phyloP scores from a whole-genome alignment of 345 rosid species.

The Populus euphratica region DNA sequence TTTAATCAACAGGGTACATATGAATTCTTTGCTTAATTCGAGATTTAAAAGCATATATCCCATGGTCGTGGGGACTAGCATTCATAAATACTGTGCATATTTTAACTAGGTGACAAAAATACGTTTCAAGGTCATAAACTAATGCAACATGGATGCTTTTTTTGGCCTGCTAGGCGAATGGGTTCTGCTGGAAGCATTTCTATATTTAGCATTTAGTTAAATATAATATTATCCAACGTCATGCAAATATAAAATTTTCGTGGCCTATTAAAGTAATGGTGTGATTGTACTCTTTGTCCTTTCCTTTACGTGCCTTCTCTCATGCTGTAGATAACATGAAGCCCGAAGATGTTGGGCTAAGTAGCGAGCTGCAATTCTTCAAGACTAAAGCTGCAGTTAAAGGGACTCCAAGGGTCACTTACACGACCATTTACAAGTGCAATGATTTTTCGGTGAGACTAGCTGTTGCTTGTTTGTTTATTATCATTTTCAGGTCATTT shows the following conservation, averaged over 20 bases:
- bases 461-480: neutral
- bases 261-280: neutral
- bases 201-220: neutral
- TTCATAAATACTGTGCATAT: neutral
- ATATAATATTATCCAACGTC: neutral
- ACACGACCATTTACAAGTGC: conserved; percentile 50
- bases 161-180: neutral
- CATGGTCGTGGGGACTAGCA: neutral
- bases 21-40: neutral
- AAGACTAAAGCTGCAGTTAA: conserved; percentile 19
- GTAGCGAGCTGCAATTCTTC: conserved; percentile 39
- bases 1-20: neutral
- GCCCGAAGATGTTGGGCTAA: conserved; percentile 65
- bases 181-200: neutral
- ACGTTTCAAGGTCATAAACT: neutral
- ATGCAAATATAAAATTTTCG: neutral
- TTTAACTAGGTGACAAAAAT: neutral
- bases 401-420: conserved; percentile 44
- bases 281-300: neutral
- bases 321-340: conserved; percentile 45
- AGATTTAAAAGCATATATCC: too few species aligned
- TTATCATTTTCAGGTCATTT: neutral
- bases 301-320: neutral
- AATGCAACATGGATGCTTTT: neutral
- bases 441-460: conserved; percentile 50